Evolutionary conservation across 768 basidiomycete genomes (phyloP).

Genomic region (Naganishia onofrii): DNA sequence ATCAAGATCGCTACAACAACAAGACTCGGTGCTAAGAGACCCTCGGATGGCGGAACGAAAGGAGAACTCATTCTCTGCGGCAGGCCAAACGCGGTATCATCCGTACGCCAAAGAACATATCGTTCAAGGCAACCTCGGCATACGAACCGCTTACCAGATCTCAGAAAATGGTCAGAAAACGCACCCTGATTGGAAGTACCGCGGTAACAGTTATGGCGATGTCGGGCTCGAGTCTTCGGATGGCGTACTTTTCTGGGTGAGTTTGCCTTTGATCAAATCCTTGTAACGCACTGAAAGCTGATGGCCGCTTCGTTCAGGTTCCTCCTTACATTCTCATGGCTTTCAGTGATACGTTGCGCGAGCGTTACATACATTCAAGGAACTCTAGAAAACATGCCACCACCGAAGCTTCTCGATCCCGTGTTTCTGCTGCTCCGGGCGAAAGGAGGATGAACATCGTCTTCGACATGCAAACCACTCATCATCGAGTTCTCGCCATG

Average conservation of each 20-base stretch:
- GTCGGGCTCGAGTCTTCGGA: constrained; percentile 2
- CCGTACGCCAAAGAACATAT: background rate
- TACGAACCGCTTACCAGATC: background rate
- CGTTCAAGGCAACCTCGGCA: background rate
- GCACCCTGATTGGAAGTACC: constrained; percentile 9
- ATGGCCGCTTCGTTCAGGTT: background rate
- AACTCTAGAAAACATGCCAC: background rate
- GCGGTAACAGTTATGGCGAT: background rate
- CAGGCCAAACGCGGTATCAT: background rate
- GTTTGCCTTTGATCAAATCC: background rate
- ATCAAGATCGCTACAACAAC: background rate
- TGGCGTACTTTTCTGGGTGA: constrained; percentile 7
- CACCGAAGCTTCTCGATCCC: constrained; percentile 1
- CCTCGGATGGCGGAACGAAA: background rate
- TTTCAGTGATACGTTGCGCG: background rate
- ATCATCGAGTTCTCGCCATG: constrained; percentile 17
- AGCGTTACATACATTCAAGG: background rate
- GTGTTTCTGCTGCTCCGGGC: background rate
- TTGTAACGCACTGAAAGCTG: too few species aligned
- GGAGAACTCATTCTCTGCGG: background rate
- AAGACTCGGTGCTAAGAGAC: background rate
- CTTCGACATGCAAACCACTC: background rate
- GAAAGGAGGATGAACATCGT: background rate
- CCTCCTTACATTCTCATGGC: constrained; percentile 13
- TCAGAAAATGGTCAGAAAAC: background rate